These are phyloP conservation scores for Rhodomyrtus tomentosa DNA, from an alignment of 345 rosid genomes.

Conservation along the genomic window DNA sequence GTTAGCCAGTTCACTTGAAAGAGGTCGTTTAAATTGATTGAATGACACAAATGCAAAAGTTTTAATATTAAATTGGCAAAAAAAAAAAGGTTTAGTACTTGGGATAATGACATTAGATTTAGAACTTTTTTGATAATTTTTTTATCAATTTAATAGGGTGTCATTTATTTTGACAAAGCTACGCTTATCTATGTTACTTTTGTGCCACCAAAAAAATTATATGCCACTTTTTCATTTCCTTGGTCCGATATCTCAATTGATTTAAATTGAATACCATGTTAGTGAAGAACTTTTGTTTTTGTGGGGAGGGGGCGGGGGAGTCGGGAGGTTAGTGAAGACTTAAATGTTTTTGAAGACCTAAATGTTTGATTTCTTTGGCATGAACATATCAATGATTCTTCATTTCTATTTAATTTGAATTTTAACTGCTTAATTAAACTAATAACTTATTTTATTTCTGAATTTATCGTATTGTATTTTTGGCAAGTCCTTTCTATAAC, in stretches of 20 bases:
- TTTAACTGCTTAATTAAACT: neutral
- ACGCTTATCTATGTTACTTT: neutral
- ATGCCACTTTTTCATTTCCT: neutral
- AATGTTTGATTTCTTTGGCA: neutral
- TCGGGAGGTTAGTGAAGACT: too few species aligned
- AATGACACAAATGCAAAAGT: too few species aligned
- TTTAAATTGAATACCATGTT: neutral
- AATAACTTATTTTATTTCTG: neutral
- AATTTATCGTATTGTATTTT: neutral
- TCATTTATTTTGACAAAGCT: neutral
- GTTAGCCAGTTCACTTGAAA: too few species aligned
- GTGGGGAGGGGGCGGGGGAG: too few species aligned
- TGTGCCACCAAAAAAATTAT: too few species aligned
- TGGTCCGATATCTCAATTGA: neutral
- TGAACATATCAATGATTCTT: neutral
- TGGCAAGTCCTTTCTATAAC: neutral
- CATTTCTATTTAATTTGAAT: neutral
- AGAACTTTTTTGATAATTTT: too few species aligned
- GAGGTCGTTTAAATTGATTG: too few species aligned
- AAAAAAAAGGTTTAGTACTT: too few species aligned
- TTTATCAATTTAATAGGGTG: neutral
- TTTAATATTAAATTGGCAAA: too few species aligned
- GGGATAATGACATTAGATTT: too few species aligned
- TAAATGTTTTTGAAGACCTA: too few species aligned
- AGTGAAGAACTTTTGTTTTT: too few species aligned